Evolutionary conservation across 2,329 filamentous ascomycete species (phyloP).

Genomic region (Penicillium sclerotiorum): DNA sequence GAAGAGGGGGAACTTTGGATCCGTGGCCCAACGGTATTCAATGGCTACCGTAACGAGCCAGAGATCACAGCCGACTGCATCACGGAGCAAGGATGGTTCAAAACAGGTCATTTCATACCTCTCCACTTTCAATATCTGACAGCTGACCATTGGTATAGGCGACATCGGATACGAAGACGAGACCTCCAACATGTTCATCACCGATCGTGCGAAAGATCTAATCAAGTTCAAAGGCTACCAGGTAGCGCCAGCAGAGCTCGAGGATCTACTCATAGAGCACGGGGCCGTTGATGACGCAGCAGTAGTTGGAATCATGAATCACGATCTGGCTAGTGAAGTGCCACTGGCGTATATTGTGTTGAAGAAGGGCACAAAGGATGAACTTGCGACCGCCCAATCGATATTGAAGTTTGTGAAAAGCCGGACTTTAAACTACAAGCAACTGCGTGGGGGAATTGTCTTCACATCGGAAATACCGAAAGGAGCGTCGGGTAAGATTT

Average conservation of each 20-base stretch:
- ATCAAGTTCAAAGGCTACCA: conserved; percentile 67
- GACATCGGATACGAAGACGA: conserved; percentile 73
- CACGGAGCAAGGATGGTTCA: conserved; percentile 73
- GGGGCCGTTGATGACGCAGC: conserved; percentile 54
- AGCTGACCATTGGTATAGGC: conserved; percentile 55
- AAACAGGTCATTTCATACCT: no score
- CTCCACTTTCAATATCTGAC: no score
- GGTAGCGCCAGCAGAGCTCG: conserved; percentile 64
- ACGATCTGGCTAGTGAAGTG: no score
- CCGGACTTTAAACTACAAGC: no score
- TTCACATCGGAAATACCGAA: no score
- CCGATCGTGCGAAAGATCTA: conserved; percentile 68
- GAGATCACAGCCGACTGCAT: conserved; percentile 68
- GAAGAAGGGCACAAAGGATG: no score
- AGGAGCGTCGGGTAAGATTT: no score
- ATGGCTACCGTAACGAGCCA: conserved; percentile 71
- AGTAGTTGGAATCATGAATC: no score
- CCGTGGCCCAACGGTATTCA: conserved; percentile 75
- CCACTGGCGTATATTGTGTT: no score
- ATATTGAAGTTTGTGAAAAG: no score
- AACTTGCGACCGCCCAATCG: no score
- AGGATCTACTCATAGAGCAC: conserved; percentile 37
- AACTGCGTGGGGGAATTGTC: no score
- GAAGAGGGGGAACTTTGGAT: conserved; percentile 62
- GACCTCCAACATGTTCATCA: conserved; percentile 78